These are phyloP conservation scores for Penicillium sp. DNA, from an alignment of 2,329 filamentous ascomycete genomes.

Conservation along the genomic window DNA sequence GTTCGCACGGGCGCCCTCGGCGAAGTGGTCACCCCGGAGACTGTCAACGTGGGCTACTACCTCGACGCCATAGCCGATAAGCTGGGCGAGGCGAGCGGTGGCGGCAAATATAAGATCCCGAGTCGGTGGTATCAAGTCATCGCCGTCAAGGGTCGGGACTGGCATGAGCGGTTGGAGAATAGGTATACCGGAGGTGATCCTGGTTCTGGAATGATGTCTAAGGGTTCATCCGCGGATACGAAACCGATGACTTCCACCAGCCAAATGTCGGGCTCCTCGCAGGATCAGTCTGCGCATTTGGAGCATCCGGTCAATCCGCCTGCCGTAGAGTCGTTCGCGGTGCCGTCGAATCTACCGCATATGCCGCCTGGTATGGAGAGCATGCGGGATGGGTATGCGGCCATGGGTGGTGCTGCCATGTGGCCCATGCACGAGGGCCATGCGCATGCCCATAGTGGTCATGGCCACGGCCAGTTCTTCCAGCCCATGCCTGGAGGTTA, in stretches of 20 bases:
- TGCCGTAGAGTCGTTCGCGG: constrained; percentile 19
- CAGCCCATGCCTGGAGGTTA: constrained; percentile 20
- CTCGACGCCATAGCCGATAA: constrained; percentile 33
- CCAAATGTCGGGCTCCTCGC: constrained; percentile 8
- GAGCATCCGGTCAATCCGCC: constrained; percentile 8
- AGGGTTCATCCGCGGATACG: constrained; percentile 19
- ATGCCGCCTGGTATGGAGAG: constrained; percentile 21
- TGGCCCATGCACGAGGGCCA: constrained; percentile 28
- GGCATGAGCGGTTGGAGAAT: constrained; percentile 35
- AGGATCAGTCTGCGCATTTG: constrained; percentile 9
- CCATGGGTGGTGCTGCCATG: constrained; percentile 22
- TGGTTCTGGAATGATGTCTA: constrained; percentile 13
- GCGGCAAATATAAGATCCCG: constrained; percentile 38
- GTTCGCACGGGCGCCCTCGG: constrained; percentile 34
- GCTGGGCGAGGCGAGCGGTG: constrained; percentile 37
- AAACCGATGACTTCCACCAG: constrained; percentile 8
- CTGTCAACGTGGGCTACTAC: constrained; percentile 36
- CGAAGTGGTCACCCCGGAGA: constrained; percentile 33
- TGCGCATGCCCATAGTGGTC: constrained; percentile 14
- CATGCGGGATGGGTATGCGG: constrained; percentile 27
- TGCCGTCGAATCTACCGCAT: constrained; percentile 16
- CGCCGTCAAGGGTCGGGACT: constrained; percentile 35
- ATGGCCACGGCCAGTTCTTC: constrained; percentile 16
- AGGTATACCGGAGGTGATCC: constrained; percentile 17
- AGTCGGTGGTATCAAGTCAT: constrained; percentile 37